Conservation (phyloP, 2,329 filamentous ascomycete species). For the Corniculantispora saksenae region DNA sequence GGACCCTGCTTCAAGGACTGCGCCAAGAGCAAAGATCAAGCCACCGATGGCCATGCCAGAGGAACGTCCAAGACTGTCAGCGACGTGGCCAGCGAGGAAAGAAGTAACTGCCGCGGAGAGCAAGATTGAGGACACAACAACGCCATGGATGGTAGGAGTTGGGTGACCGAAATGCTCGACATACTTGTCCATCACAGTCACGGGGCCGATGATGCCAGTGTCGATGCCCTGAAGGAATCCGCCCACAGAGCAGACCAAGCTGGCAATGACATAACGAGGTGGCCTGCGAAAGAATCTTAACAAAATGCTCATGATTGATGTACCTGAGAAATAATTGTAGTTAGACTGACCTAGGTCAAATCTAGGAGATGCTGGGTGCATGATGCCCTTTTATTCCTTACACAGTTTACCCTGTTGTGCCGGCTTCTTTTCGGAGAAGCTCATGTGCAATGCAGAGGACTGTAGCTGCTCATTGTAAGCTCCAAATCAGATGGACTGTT, state of each 20-base stretch:
- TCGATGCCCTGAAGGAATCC: constrained; percentile 21
- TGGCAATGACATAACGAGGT: constrained; percentile 1
- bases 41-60: constrained; percentile 39
- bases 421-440: too few relatives aligned
- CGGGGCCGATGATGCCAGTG: constrained; percentile 22
- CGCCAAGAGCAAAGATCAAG: constrained; percentile 53
- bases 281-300: background rate
- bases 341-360: too few relatives aligned
- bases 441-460: too few relatives aligned
- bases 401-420: too few relatives aligned
- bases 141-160: constrained; percentile 44
- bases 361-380: too few relatives aligned
- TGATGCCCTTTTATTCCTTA: background rate
- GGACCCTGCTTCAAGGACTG: constrained; percentile 52
- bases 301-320: background rate
- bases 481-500: too few relatives aligned
- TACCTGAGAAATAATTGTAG: background rate
- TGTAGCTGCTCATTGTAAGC: too few relatives aligned
- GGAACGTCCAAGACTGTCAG: constrained; percentile 51
- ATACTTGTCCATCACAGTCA: constrained; percentile 10
- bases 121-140: constrained; percentile 61
- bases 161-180: background rate
- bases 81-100: constrained; percentile 57
- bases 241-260: background rate
- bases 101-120: constrained; percentile 59